Evolutionary conservation across 345 rosid species (phyloP).

Genomic region (Camelina laxa): DNA sequence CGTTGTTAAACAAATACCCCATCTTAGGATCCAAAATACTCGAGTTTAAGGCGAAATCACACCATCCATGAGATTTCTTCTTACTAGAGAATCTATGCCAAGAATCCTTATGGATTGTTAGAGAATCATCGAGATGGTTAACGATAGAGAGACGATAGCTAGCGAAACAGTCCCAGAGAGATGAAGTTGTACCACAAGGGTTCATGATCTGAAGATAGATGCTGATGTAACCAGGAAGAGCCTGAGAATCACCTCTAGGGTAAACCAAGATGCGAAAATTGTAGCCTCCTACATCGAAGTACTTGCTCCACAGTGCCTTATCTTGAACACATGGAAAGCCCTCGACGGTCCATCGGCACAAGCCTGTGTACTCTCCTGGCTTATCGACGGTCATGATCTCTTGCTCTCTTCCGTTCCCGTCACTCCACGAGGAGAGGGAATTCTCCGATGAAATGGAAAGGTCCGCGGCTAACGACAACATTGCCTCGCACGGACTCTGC

Average conservation of each 20-base stretch:
- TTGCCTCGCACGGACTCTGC: no score
- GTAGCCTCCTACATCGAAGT: constrained; percentile 97
- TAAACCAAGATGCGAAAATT: constrained; percentile 95
- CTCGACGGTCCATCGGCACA: constrained; percentile 88
- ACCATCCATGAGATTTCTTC: constrained; percentile 99
- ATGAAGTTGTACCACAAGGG: constrained; percentile 75
- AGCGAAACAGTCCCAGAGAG: constrained; percentile 99
- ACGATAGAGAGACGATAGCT: constrained; percentile 91
- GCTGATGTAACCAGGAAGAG: constrained; percentile 90
- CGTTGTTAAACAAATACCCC: constrained; percentile 75
- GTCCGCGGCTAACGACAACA: no score
- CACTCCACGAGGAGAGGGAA: constrained; percentile 47
- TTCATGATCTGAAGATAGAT: constrained; percentile 97
- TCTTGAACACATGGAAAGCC: constrained; percentile 81
- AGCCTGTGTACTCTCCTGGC: constrained; percentile 74
- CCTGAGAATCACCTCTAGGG: constrained; percentile 97
- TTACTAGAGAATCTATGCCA: constrained; percentile 96
- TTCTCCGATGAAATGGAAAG: no score
- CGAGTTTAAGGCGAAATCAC: constrained; percentile 90
- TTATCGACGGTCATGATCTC: constrained; percentile 83
- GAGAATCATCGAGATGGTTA: constrained; percentile 77
- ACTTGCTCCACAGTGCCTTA: constrained; percentile 92
- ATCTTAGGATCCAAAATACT: constrained; percentile 79
- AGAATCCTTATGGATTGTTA: constrained; percentile 92
- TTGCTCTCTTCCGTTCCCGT: constrained; percentile 75